Evolutionary conservation across 2,329 filamentous ascomycete genomes (phyloP).

Genomic region (Neonectria ditissima): DNA sequence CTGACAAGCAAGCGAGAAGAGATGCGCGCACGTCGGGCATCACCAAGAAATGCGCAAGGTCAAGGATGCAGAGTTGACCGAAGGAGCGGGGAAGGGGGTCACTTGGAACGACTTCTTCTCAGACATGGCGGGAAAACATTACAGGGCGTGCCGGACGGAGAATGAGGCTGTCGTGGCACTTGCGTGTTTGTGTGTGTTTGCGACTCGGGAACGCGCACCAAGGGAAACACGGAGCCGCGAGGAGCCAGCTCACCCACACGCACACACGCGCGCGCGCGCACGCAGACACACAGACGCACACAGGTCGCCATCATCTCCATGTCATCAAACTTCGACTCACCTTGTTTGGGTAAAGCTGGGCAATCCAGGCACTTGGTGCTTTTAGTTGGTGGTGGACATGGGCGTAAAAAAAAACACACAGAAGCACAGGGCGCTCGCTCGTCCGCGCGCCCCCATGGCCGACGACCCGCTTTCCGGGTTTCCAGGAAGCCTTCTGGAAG

Average conservation of each 20-base stretch:
- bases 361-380: too few relatives aligned
- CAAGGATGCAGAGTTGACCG: conserved; percentile 6
- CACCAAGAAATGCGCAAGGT: conserved; percentile 18
- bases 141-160: too few relatives aligned
- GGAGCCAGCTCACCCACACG: background rate
- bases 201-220: conserved; percentile 9
- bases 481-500: conserved; percentile 25
- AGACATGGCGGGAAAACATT: too few relatives aligned
- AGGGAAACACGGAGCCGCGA: conserved; percentile 9
- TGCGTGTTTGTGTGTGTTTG: too few relatives aligned
- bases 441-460: background rate
- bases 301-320: background rate
- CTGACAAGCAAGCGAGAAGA: conserved; percentile 7
- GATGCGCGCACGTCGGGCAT: conserved; percentile 4
- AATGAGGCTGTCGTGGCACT: too few relatives aligned
- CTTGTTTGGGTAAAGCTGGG: too few relatives aligned
- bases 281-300: background rate
- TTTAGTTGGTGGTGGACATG: conserved; percentile 13
- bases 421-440: conserved; percentile 16
- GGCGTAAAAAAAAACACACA: background rate
- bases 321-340: conserved; percentile 11
- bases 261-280: too few relatives aligned
- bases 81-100: too few relatives aligned
- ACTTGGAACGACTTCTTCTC: too few relatives aligned
- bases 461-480: conserved; percentile 25